phyloP scores from a whole-genome alignment of 805 yeast species.

The Nakazawaea ishiwadae region DNA sequence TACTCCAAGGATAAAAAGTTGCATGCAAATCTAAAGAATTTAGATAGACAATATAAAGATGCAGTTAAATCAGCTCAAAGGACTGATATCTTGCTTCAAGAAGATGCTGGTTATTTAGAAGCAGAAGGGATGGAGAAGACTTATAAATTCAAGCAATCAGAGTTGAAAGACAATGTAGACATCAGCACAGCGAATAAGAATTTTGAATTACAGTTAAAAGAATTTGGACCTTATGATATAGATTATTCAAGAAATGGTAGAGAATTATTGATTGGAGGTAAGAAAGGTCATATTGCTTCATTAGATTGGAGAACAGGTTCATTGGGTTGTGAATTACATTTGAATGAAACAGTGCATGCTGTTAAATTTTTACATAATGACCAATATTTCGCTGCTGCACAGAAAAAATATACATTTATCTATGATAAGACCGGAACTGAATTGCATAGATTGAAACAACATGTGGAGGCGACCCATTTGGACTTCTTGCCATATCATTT shows the following conservation, averaged over 20 bases:
- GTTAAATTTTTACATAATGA: slow-evolving; percentile 90
- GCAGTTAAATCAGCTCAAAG: slow-evolving; percentile 82
- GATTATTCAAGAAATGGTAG: slow-evolving; percentile 90
- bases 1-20: slow-evolving; percentile 54
- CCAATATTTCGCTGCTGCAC: slow-evolving; percentile 95
- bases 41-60: slow-evolving; percentile 68
- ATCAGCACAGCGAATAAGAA: slow-evolving; percentile 67
- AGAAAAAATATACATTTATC: slow-evolving; percentile 87
- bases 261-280: slow-evolving; percentile 77
- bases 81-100: slow-evolving; percentile 81
- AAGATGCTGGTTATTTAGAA: slow-evolving; percentile 81
- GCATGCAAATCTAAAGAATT: slow-evolving; percentile 58
- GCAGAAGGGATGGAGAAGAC: slow-evolving; percentile 97
- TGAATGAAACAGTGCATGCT: slow-evolving; percentile 86
- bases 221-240: slow-evolving; percentile 81
- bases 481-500: slow-evolving; percentile 94
- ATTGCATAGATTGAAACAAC: slow-evolving; percentile 86
- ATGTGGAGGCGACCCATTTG: slow-evolving; percentile 74
- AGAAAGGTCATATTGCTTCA: slow-evolving; percentile 91
- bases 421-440: slow-evolving; percentile 91
- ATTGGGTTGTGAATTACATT: slow-evolving; percentile 73
- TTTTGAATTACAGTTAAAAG: slow-evolving; percentile 65
- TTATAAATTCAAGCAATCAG: slow-evolving; percentile 76
- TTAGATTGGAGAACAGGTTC: slow-evolving; percentile 93
- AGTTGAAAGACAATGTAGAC: slow-evolving; percentile 74